These are phyloP conservation scores for Globisporangium barbulae DNA, from an alignment of 352 stramenopile species.

Conservation along the genomic window DNA sequence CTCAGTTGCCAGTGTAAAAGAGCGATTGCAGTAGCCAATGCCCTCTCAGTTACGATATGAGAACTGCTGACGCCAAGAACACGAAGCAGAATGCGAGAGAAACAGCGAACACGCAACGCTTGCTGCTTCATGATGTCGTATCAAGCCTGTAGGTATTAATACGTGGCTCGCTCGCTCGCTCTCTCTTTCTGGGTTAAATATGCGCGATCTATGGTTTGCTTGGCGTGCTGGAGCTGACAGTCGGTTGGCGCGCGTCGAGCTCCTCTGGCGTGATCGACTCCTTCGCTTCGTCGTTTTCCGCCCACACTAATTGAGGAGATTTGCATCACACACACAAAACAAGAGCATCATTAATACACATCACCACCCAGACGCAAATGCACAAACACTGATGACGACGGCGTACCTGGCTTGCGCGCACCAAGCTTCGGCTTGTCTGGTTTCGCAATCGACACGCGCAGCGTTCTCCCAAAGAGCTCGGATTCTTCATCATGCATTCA, in stretches of 20 bases:
- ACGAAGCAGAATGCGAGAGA: too few species aligned
- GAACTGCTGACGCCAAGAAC: too few species aligned
- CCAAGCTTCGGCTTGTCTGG: conserved; percentile 74
- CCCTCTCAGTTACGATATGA: too few species aligned
- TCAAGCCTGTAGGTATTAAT: too few species aligned
- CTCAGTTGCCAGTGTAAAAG: too few species aligned
- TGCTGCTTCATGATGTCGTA: too few species aligned
- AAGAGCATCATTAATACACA: background rate
- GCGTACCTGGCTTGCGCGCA: conserved; percentile 68
- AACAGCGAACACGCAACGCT: too few species aligned
- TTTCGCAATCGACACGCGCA: conserved; percentile 92
- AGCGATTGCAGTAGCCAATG: too few species aligned
- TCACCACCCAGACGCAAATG: background rate
- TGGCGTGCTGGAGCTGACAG: conserved; percentile 2
- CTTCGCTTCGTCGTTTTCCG: conserved; percentile 37
- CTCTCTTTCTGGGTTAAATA: conserved; percentile 16
- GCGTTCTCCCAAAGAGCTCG: conserved; percentile 90
- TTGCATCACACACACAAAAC: background rate
- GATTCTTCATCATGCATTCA: conserved; percentile 41
- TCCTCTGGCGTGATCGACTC: conserved; percentile 17
- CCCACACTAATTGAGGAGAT: conserved; percentile 44
- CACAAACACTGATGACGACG: background rate
- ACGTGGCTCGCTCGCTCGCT: too few species aligned
- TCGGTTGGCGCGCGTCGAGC: conserved; percentile 2
- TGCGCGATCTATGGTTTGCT: conserved; percentile 12